Evolutionary conservation across 306 rosid genomes (phyloP).

Genomic region (Quercus dentata): DNA sequence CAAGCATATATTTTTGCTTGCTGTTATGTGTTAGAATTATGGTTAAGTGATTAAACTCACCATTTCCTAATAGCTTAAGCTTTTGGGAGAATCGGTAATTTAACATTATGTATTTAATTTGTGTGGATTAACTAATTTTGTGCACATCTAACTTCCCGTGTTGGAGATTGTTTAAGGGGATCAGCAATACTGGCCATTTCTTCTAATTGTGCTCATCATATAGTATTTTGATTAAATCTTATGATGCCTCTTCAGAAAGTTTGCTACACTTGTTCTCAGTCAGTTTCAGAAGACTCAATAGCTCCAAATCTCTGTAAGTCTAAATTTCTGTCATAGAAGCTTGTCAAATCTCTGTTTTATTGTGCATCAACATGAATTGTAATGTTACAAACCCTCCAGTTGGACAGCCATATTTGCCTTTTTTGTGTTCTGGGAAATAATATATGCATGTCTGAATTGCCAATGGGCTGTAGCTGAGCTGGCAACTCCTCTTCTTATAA

Average conservation of each 20-base stretch:
- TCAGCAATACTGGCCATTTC: neutral
- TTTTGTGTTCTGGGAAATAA: neutral
- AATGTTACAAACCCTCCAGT: neutral
- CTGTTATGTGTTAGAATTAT: neutral
- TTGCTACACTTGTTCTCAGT: conserved; percentile 81
- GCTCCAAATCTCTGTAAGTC: conserved; percentile 90
- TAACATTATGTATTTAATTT: neutral
- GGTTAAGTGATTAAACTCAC: too few species aligned
- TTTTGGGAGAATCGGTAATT: too few species aligned
- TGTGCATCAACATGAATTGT: neutral
- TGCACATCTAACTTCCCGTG: neutral
- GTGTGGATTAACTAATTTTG: neutral
- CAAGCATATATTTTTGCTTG: neutral
- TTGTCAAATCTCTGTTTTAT: neutral
- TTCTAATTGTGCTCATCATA: neutral
- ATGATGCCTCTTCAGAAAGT: conserved; percentile 65
- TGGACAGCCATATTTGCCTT: neutral
- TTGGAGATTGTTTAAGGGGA: neutral
- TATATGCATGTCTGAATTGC: neutral
- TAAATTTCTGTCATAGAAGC: neutral
- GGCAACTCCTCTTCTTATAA: too few species aligned
- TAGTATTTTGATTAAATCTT: neutral
- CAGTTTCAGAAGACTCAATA: conserved; percentile 70
- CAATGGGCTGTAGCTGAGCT: too few species aligned
- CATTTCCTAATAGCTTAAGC: too few species aligned